phyloP scores from a whole-genome alignment of 2,329 filamentous ascomycete genomes.

The Elsinoe ampelina region DNA sequence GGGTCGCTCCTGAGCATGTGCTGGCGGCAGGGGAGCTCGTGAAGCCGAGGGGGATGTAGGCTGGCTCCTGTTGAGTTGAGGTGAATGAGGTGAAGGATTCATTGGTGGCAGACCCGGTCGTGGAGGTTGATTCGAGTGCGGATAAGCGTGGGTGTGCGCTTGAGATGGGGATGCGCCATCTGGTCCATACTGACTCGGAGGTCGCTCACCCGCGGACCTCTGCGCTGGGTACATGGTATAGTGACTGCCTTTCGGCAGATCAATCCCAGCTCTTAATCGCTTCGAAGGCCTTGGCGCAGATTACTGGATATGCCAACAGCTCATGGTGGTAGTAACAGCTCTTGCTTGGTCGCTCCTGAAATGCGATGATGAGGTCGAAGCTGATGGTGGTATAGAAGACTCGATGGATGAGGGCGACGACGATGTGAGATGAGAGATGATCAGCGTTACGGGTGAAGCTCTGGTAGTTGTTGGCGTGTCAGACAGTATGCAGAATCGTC shows the following conservation, averaged over 20 bases:
- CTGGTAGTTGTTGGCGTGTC: background rate
- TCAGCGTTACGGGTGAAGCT: background rate
- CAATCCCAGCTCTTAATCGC: background rate
- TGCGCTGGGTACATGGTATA: slow-evolving; percentile 14
- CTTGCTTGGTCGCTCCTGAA: background rate
- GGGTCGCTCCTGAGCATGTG: slow-evolving; percentile 31
- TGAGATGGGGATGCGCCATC: slow-evolving; percentile 28
- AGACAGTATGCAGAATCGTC: background rate
- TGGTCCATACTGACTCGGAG: slow-evolving; percentile 12
- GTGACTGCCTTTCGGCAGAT: background rate
- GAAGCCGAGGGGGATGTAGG: slow-evolving; percentile 30
- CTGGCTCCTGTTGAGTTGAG: slow-evolving; percentile 23
- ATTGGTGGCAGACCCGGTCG: slow-evolving; percentile 21
- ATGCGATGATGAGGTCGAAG: background rate
- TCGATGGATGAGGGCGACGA: background rate
- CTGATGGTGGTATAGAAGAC: background rate
- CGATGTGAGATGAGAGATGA: background rate
- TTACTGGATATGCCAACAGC: background rate
- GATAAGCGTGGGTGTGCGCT: slow-evolving; percentile 25
- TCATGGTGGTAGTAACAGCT: background rate
- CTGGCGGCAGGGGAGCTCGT: slow-evolving; percentile 21
- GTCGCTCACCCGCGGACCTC: slow-evolving; percentile 1
- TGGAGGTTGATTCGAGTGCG: slow-evolving; percentile 25
- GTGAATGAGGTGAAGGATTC: slow-evolving; percentile 22
- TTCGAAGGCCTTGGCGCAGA: background rate